These are phyloP conservation scores for Lathyrus tuberosus DNA, from an alignment of 306 rosid genomes.

Conservation along the genomic window DNA sequence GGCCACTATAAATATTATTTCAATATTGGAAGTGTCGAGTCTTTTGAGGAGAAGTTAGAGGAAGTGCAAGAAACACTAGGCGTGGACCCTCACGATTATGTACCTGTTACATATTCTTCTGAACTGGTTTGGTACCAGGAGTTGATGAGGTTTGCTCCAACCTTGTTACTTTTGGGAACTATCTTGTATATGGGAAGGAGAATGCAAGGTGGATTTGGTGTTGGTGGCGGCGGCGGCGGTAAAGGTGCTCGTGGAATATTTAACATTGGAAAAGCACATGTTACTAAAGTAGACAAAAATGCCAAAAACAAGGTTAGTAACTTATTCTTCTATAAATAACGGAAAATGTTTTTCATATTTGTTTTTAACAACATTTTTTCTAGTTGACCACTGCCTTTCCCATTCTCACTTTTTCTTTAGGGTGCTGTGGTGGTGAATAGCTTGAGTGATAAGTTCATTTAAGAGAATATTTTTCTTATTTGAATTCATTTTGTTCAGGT, in stretches of 20 bases:
- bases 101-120: slow-evolving; percentile 85
- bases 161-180: slow-evolving; percentile 70
- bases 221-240: slow-evolving; percentile 69
- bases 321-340: slow-evolving; percentile 6
- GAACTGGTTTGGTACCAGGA: slow-evolving; percentile 81
- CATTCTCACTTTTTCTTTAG: slow-evolving; percentile 19
- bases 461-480: slow-evolving; percentile 3
- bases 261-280: slow-evolving; percentile 90
- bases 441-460: slow-evolving; percentile 4
- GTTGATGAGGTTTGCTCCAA: slow-evolving; percentile 75
- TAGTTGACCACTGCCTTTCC: not conserved
- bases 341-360: slow-evolving; percentile 1
- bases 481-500: slow-evolving; percentile 51
- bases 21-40: slow-evolving; percentile 93
- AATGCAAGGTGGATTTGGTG: slow-evolving; percentile 88
- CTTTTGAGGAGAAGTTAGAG: slow-evolving; percentile 95
- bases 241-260: slow-evolving; percentile 87
- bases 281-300: slow-evolving; percentile 86
- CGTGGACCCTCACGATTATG: slow-evolving; percentile 77
- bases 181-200: slow-evolving; percentile 68
- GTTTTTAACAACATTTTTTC: too few relatives aligned
- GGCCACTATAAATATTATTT: slow-evolving; percentile 79
- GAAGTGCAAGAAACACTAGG: slow-evolving; percentile 92
- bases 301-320: slow-evolving; percentile 78
- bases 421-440: not conserved